These are phyloP conservation scores for Turritis glabra DNA, from an alignment of 345 rosid genomes.

Conservation along the genomic window DNA sequence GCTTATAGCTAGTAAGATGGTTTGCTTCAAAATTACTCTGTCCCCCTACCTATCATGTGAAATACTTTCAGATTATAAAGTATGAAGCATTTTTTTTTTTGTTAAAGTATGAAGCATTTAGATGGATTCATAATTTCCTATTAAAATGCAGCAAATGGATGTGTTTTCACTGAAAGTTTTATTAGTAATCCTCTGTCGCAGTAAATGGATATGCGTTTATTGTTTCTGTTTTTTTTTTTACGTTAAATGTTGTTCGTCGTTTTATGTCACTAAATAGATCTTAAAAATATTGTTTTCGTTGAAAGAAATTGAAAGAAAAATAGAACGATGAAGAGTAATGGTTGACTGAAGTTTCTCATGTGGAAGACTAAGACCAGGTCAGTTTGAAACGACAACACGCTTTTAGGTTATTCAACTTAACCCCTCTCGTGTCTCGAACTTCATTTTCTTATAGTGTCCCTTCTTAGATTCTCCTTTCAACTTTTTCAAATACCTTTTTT, in stretches of 20 bases:
- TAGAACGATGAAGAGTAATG: constrained; percentile 6
- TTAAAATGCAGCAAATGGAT: background rate
- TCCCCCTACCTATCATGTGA: background rate
- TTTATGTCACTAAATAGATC: too few relatives aligned
- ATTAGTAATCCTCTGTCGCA: too few relatives aligned
- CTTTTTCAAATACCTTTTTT: constrained; percentile 8
- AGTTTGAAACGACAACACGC: constrained; percentile 37
- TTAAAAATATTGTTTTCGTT: background rate
- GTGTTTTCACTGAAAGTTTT: too few relatives aligned
- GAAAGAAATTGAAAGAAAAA: background rate
- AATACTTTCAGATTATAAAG: background rate
- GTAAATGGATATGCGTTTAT: too few relatives aligned
- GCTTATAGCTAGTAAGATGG: background rate
- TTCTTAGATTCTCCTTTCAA: constrained; percentile 27
- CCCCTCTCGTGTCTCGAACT: background rate
- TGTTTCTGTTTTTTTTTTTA: too few relatives aligned
- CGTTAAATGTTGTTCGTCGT: too few relatives aligned
- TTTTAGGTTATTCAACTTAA: constrained; percentile 32
- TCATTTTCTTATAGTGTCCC: constrained; percentile 10
- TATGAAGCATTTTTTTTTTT: background rate
- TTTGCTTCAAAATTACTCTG: constrained; percentile 8
- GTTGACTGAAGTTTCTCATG: constrained; percentile 27
- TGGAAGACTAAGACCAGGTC: constrained; percentile 39
- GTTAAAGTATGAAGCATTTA: background rate
- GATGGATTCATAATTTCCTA: background rate